Base-by-base conservation (phyloP, 805 yeast species). In the Wickerhamomyces xylosicus region DNA sequence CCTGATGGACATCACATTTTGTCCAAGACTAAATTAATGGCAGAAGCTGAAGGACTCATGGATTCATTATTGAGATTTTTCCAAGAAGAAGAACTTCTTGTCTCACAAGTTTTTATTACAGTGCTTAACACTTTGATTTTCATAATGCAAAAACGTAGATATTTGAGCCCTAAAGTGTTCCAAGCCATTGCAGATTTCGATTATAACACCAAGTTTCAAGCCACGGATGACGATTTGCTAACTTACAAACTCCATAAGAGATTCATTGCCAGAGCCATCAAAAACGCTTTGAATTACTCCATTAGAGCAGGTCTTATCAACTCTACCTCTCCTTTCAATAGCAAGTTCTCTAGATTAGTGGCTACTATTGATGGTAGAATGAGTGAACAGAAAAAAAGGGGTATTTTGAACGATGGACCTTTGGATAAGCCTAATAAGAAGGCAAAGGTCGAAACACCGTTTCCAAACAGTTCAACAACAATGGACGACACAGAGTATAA, bases 1-100 rank as follows among this genome's bases (percentile, higher is more conserved):
- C 37, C 34, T 18, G 45, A 65, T 31, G 69, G 65, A 40, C 96
- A 90, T 52, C 75, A 86, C 1, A 71, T 84, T 32, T 66, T 87
- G 34, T 72, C 73, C 38, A 64, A 64, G 29, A 47, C 59, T 9
- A 56, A 63, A 18, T 59, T 87, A 44, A 86, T 81, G 47, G 73
- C 80, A 6, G 95, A 89, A 54, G 81, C 89, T 0, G 71, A 69
- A 39, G 77, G 70, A 3, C 62, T 83, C 40, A 61, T 92, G 28
- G 95, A 86, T 47, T 57, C 75, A 28, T 56, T 90, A 22, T 61
- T 86, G 35, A 63, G 66, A 34, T 62, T 70, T 15, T 62, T 89
- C 39, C 63, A 67, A 32, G 77, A 70, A 27, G 82, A 76, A 37
- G 60, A 68, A n/a, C 53, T 75, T 47, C 58, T 71, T 44, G 66